Percentiles rank a stretch among this genome's conserved stretches.
Evolutionary conservation across 1,284 basidiomycete genomes (phyloP).

Genomic region (Ceratobasidium sp.): DNA sequence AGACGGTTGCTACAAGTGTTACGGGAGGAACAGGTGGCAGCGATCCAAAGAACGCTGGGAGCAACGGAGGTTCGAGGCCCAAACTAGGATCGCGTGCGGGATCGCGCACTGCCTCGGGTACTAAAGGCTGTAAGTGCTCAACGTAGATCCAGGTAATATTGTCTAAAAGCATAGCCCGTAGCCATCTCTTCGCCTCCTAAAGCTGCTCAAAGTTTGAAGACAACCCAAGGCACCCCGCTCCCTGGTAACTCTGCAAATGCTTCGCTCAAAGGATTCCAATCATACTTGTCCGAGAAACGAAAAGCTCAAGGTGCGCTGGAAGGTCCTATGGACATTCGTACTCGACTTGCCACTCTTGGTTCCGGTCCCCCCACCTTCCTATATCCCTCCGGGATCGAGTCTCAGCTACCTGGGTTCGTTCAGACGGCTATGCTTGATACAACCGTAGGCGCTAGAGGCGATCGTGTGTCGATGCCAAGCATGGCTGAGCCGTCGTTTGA

Average conservation of each 20-base stretch:
- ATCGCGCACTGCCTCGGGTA: constrained; percentile 29
- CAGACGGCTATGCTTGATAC: constrained; percentile 32
- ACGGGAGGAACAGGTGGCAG: too few species aligned
- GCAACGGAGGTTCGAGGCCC: constrained; percentile 15
- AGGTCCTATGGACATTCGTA: constrained; percentile 35
- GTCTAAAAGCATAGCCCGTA: background rate
- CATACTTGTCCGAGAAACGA: constrained; percentile 37
- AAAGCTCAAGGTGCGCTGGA: constrained; percentile 41
- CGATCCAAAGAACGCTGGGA: background rate
- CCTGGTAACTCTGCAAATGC: constrained; percentile 3
- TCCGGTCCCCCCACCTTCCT: background rate
- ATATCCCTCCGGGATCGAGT: constrained; percentile 12
- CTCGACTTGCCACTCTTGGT: constrained; percentile 24
- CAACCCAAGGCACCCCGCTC: background rate
- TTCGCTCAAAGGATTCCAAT: constrained; percentile 10
- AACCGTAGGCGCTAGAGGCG: constrained; percentile 33
- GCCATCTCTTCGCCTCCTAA: background rate
- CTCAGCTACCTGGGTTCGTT: constrained; percentile 35
- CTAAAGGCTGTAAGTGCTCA: constrained; percentile 12
- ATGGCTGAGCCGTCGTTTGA: constrained; percentile 39
- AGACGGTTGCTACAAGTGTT: too few species aligned
- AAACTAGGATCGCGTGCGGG: constrained; percentile 30
- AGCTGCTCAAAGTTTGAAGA: constrained; percentile 1
- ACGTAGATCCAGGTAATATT: too few species aligned
- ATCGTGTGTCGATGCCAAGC: constrained; percentile 22